Evolutionary conservation across 2,329 filamentous ascomycete genomes (phyloP), one percentile per base, ranked within the genome.

Genomic region (Aspergillus sp.): DNA sequence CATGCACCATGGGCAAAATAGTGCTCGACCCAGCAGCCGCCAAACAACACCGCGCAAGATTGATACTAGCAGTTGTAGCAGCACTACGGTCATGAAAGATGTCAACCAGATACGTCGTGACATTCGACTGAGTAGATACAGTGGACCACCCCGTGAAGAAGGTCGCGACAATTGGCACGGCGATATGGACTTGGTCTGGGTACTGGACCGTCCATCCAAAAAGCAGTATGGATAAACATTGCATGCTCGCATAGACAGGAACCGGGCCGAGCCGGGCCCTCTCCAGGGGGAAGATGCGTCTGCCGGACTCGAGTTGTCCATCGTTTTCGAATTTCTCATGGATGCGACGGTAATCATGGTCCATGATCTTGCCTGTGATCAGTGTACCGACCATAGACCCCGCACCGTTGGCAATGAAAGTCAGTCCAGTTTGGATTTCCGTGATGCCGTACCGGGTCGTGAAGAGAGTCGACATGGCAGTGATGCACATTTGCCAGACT

Each of bases 401-500:
- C 0, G 72, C 70, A 0, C 79, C 79, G 20, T 79, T 79, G 19
- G 77, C 75, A 2, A 82, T 72, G 49, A 79, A 81, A 0, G 74
- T 74, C 2, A 79, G 60, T 0, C 76, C 76, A 12, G 76, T 72
- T 38, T 77, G 65, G 3, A 67, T 70, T 47, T 74, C 72, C 4
- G 48, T 59, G 1, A 77, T 62, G 6, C 63, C 63, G 49, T 80
- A 80, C 3, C 53, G 56, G 0, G 56, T 50, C 30, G 73, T 55
- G 53, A 80, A 77, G 0, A 80, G 65, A 0, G 69, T 69, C 0
- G 78, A 76, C 68, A 78, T 75, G 32, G 72, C 73, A 0, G 77
- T 77, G 48, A 78, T 77, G 53, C 70, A 74, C 74, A 79, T 79
- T 48, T 79, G 75, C 74, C 75, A 80, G 6, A 77, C 72, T 0